Conservation (phyloP, 306 rosid genomes). For the Prunus kanzakura region DNA sequence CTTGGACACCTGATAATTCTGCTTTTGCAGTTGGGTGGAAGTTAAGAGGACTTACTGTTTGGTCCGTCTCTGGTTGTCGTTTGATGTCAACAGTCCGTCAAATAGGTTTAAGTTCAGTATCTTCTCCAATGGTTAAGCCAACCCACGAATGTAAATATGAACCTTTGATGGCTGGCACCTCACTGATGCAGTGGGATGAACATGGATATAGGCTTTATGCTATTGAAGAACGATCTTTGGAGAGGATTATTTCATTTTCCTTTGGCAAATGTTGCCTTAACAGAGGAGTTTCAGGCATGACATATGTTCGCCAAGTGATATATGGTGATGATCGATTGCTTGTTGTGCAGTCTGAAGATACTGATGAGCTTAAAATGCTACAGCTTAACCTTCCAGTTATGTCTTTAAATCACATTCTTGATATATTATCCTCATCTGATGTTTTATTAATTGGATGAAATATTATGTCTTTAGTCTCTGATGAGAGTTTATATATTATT, state of each 20-base stretch:
- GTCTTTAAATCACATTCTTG: constrained; percentile 36
- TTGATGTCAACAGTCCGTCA: constrained; percentile 95
- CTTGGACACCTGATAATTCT: constrained; percentile 98
- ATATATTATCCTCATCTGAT: background rate
- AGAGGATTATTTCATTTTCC: constrained; percentile 82
- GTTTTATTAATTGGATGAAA: constrained; percentile 18
- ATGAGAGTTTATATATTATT: constrained; percentile 18
- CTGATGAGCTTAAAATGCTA: constrained; percentile 92
- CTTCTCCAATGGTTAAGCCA: constrained; percentile 82
- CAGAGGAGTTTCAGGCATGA: constrained; percentile 93
- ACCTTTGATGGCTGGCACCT: constrained; percentile 91
- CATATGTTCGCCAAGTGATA: constrained; percentile 87
- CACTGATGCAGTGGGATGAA: constrained; percentile 93
- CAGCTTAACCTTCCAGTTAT: constrained; percentile 95
- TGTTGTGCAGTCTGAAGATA: constrained; percentile 91
- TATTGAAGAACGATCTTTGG: constrained; percentile 68
- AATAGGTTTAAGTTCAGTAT: constrained; percentile 82
- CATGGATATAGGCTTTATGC: constrained; percentile 90
- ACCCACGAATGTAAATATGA: constrained; percentile 72
- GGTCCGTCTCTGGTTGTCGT: constrained; percentile 98
- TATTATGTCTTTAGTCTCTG: constrained; percentile 23
- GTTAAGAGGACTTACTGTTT: constrained; percentile 91
- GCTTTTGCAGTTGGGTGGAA: constrained; percentile 99
- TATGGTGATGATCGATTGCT: constrained; percentile 87
- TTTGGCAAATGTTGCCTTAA: constrained; percentile 97